Evolutionary conservation across 1,284 basidiomycete species (phyloP).

Genomic region (Sporisorium graminicola): DNA sequence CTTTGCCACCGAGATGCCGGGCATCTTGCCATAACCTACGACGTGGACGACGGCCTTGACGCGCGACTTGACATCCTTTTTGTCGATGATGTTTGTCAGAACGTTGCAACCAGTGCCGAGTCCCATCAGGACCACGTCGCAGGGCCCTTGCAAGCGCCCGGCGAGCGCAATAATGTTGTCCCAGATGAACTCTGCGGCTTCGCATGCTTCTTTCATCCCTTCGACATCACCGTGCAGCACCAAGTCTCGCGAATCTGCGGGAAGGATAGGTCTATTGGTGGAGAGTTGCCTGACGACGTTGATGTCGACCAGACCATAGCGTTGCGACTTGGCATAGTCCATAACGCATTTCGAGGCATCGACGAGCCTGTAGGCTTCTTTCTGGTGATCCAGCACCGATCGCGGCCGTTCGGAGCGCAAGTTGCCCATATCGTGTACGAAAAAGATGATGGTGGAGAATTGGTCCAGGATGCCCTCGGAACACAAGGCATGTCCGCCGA

Average conservation of each 20-base stretch:
- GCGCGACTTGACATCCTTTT: constrained; percentile 65
- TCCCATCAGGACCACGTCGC: constrained; percentile 83
- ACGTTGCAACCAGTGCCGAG: constrained; percentile 85
- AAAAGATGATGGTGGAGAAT: constrained; percentile 53
- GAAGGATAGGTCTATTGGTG: constrained; percentile 4
- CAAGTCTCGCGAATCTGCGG: neutral
- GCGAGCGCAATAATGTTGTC: constrained; percentile 88
- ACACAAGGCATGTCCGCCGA: constrained; percentile 84
- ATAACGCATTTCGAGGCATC: constrained; percentile 86
- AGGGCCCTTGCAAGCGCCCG: constrained; percentile 69
- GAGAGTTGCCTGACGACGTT: constrained; percentile 83
- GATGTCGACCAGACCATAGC: constrained; percentile 85
- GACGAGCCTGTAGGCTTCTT: constrained; percentile 69
- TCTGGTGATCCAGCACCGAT: neutral
- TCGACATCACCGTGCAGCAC: neutral
- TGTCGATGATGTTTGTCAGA: constrained; percentile 79
- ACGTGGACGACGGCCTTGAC: constrained; percentile 53
- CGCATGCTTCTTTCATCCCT: neutral
- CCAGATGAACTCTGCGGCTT: constrained; percentile 79
- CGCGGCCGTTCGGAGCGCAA: constrained; percentile 30
- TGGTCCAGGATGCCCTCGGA: constrained; percentile 75
- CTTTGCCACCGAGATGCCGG: constrained; percentile 9
- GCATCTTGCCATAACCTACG: constrained; percentile 52
- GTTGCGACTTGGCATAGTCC: constrained; percentile 78
- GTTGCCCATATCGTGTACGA: constrained; percentile 62